These are phyloP conservation scores for Pyricularia pennisetigena DNA, from an alignment of 2,329 filamentous ascomycete genomes.

Conservation along the genomic window DNA sequence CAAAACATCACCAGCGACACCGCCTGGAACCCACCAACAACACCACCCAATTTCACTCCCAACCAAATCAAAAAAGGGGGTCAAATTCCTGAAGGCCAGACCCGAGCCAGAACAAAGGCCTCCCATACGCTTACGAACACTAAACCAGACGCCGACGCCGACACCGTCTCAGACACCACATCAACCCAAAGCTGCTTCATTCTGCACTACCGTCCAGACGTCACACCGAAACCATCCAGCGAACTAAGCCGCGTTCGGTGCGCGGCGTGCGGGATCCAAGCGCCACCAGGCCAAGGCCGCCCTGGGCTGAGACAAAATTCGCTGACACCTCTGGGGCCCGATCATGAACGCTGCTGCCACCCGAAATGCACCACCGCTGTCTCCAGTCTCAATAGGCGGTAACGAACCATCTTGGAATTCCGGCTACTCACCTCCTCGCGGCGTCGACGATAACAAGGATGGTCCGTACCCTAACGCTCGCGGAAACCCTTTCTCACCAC, in stretches of 20 bases:
- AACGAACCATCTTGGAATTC: conserved; percentile 61
- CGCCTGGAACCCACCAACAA: too few relatives aligned
- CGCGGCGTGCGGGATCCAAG: not conserved
- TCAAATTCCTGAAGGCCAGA: not conserved
- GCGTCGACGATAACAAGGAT: conserved; percentile 31
- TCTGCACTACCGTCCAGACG: not conserved
- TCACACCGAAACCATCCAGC: not conserved
- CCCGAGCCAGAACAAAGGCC: not conserved
- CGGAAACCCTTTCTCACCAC: conserved; percentile 57
- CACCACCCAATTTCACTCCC: not conserved
- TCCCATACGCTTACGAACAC: not conserved
- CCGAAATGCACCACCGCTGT: conserved; percentile 69
- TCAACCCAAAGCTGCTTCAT: not conserved
- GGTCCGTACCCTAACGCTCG: conserved; percentile 42
- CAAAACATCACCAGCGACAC: not conserved
- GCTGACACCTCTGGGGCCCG: conserved; percentile 5
- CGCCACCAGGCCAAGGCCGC: not conserved
- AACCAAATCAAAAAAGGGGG: not conserved
- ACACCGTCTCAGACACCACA: not conserved
- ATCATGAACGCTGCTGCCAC: conserved; percentile 49
- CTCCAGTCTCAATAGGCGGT: conserved; percentile 72
- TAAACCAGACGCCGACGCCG: not conserved
- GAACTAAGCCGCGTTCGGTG: not conserved
- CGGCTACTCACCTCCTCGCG: conserved; percentile 43
- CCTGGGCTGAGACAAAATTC: not conserved